Conservation (phyloP, 805 yeast genomes). For the Metschnikowia hibisci region DNA sequence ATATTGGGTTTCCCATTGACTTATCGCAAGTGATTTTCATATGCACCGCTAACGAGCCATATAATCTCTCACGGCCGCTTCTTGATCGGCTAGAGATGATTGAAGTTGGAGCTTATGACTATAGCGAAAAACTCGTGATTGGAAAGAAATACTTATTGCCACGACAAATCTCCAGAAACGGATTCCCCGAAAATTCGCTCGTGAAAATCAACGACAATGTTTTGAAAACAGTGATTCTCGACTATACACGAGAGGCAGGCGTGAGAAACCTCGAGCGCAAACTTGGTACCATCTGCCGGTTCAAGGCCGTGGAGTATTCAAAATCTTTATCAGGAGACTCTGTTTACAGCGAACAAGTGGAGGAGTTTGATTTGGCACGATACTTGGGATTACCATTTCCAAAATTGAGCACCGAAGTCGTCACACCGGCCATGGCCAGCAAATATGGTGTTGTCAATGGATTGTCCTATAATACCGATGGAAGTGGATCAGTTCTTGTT, state of each 20-base stretch:
- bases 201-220: conserved; percentile 50
- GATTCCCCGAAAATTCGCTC: conserved; percentile 42
- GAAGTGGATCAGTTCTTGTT: conserved; percentile 75
- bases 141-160: conserved; percentile 69
- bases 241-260: conserved; percentile 82
- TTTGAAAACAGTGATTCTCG: conserved; percentile 57
- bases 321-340: conserved; percentile 20
- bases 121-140: conserved; percentile 69
- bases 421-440: conserved; percentile 46
- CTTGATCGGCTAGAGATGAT: conserved; percentile 83
- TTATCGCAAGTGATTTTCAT: conserved; percentile 75
- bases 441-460: conserved; percentile 80
- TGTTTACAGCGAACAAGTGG: conserved; percentile 39
- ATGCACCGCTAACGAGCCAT: conserved; percentile 80
- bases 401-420: conserved; percentile 30
- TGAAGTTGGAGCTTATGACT: conserved; percentile 73
- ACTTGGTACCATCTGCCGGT: conserved; percentile 73
- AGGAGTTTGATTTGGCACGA: conserved; percentile 53
- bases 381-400: conserved; percentile 66
- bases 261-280: conserved; percentile 75
- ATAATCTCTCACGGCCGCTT: conserved; percentile 69
- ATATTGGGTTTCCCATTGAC: conserved; percentile 81
- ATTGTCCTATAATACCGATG: conserved; percentile 79
- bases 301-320: conserved; percentile 71
- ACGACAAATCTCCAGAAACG: conserved; percentile 67